Conservation (phyloP, 805 yeast genomes). For the Osmozyma mogii region DNA sequence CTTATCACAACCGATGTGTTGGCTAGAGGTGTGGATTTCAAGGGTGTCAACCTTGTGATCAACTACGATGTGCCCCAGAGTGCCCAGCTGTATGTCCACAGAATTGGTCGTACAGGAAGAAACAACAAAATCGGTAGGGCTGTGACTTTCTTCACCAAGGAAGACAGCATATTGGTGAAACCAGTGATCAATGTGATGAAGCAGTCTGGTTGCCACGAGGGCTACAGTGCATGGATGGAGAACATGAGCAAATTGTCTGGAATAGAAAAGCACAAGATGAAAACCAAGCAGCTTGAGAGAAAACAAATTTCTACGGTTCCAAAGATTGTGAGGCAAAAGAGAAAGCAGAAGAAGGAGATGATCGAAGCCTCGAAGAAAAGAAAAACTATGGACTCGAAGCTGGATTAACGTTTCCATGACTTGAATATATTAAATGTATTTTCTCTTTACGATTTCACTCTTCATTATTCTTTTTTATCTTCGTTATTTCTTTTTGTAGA, state of each 20-base stretch:
- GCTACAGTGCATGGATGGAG: slow-evolving; percentile 76
- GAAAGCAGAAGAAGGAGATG: slow-evolving; percentile 60
- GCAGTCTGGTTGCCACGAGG: slow-evolving; percentile 67
- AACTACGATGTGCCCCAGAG: slow-evolving; percentile 94
- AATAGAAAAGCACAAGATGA: slow-evolving; percentile 53
- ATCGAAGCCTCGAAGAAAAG: slow-evolving; percentile 66
- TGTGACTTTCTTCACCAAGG: slow-evolving; percentile 87
- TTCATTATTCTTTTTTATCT: no score
- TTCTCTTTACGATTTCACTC: no score
- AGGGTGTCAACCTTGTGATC: slow-evolving; percentile 88
- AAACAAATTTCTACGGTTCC: slow-evolving; percentile 83
- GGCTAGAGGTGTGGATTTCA: slow-evolving; percentile 95
- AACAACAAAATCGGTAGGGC: slow-evolving; percentile 85
- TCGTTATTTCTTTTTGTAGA: no score
- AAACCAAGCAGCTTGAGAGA: slow-evolving; percentile 53
- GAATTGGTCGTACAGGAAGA: slow-evolving; percentile 98
- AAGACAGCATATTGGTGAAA: slow-evolving; percentile 67
- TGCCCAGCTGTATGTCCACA: slow-evolving; percentile 92
- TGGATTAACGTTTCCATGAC: slow-evolving; percentile 1
- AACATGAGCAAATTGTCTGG: slow-evolving; percentile 57
- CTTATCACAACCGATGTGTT: slow-evolving; percentile 93
- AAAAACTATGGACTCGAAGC: slow-evolving; percentile 19
- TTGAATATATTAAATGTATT: slow-evolving; percentile 2
- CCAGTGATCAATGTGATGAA: slow-evolving; percentile 92
- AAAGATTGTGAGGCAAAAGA: slow-evolving; percentile 52